Evolutionary conservation across 805 yeast genomes (phyloP).

Genomic region (Tetrapisispora arboricola): DNA sequence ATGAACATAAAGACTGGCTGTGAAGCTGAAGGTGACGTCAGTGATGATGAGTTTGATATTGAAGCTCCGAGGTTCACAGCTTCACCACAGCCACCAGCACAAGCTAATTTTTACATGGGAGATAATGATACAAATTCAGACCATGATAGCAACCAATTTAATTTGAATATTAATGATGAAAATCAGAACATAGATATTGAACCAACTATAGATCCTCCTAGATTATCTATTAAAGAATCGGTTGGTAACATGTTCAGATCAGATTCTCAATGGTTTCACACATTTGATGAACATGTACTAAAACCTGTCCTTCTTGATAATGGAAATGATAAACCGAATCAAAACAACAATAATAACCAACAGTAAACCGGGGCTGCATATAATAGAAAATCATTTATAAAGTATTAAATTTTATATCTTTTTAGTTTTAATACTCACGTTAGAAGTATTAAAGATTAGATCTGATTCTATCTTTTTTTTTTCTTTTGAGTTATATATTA

Average conservation of each 20-base stretch:
- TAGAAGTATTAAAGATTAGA: too few relatives aligned
- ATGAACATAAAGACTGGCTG: constrained; percentile 89
- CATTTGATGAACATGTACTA: constrained; percentile 85
- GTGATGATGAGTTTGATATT: constrained; percentile 93
- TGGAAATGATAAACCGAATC: neutral
- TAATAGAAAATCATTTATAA: neutral
- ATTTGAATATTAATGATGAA: neutral
- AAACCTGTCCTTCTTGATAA: constrained; percentile 79
- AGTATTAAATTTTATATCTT: too few relatives aligned
- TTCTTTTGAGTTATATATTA: too few relatives aligned
- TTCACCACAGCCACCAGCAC: neutral
- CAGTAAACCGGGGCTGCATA: neutral
- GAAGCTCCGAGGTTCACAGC: constrained; percentile 48
- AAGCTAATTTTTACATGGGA: constrained; percentile 14
- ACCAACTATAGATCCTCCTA: neutral
- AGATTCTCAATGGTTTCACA: constrained; percentile 78
- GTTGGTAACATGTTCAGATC: constrained; percentile 21
- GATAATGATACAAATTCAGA: neutral
- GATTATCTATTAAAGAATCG: constrained; percentile 6
- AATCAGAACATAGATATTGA: neutral
- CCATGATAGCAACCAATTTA: neutral
- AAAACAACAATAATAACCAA: neutral
- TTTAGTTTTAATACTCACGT: too few relatives aligned
- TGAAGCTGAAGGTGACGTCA: constrained; percentile 58
- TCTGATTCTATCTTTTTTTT: neutral